Base-by-base conservation (phyloP, 352 stramenopile species). In the Phytophthora aleatoria region DNA sequence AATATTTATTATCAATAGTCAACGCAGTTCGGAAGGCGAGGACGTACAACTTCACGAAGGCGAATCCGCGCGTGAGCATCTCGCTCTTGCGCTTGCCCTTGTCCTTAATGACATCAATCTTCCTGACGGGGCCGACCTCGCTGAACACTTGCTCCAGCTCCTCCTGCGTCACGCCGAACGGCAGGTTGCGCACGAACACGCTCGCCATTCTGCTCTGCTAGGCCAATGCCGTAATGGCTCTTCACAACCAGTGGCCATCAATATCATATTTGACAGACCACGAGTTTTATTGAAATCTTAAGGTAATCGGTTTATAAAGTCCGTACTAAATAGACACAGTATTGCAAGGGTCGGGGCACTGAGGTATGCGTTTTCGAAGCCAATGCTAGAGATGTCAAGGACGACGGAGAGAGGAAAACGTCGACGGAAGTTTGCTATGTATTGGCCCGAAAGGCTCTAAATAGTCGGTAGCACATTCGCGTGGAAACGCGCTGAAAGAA, bases 71-170 rank as follows among this genome's bases (percentile, higher is more conserved):
- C 57, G 85, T 93, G 54, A 88, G 77, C 68, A 81, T 85, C 53
- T 94, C 85, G 64, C 69, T 83, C 77, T 92, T 94, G 52, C 69
- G 70, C 58, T 90, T 91, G 73, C 87, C 87, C 74, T 95, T 95
- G 64, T 95, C 83, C 61, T 95, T 95, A 69, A 95, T 95, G 50
- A 95, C 71, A 75, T 92, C 83, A 50, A 95, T 89, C 74, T 95
- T 93, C 66, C 83, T 91, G 31, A 94, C 81, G 30, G 87, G 87
- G 4, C 87, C 87, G 33, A 95, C 76, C 41, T 93, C 82, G 49
- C 87, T 78, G 64, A 95, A 95, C 42, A 91, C 67, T 44, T 89
- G 69, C 79, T 95, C 87, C 33, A 95, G 79, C 73, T 90, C 82
- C 64, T 93, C 82, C 73, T 93, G 84, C 57, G 85, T 93, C 50